Percentiles rank a stretch among this genome's conserved stretches.
These are phyloP conservation scores for Draba incana DNA, from an alignment of 345 rosid species.

Conservation along the genomic window DNA sequence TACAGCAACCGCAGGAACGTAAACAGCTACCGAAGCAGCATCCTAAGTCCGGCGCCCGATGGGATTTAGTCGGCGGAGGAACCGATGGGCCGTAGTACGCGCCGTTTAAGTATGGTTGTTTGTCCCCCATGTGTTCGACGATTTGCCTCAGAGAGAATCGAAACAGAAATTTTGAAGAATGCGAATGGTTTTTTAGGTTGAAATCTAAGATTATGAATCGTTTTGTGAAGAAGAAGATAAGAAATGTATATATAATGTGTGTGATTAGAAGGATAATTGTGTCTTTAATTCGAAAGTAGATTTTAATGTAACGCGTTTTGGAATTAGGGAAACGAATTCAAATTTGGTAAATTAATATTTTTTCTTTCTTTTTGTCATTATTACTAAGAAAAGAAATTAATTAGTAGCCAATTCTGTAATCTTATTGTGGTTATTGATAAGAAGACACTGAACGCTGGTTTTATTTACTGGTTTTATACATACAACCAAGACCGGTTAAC, in stretches of 20 bases:
- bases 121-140: conserved; percentile 41
- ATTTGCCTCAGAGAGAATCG: conserved; percentile 30
- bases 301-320: conserved; percentile 17
- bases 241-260: background rate
- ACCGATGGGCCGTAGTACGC: conserved; percentile 75
- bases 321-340: conserved; percentile 15
- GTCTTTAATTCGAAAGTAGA: conserved; percentile 11
- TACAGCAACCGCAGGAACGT: conserved; percentile 58
- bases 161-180: background rate
- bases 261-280: background rate
- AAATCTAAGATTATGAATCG: background rate
- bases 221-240: conserved; percentile 1
- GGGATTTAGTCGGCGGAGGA: conserved; percentile 49
- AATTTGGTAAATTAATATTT: background rate
- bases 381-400: background rate
- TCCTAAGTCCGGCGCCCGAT: conserved; percentile 48
- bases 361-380: background rate
- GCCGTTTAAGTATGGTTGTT: conserved; percentile 51
- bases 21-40: conserved; percentile 53
- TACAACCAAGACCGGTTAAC: conserved; percentile 3
- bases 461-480: too few relatives aligned
- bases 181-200: background rate
- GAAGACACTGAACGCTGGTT: background rate
- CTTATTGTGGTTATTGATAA: background rate
- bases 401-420: conserved; percentile 1